A percentile compares a stretch with the other conserved stretches of the same genome.
phyloP scores from a whole-genome alignment of 768 basidiomycete species.

The Leccinum arenicola region DNA sequence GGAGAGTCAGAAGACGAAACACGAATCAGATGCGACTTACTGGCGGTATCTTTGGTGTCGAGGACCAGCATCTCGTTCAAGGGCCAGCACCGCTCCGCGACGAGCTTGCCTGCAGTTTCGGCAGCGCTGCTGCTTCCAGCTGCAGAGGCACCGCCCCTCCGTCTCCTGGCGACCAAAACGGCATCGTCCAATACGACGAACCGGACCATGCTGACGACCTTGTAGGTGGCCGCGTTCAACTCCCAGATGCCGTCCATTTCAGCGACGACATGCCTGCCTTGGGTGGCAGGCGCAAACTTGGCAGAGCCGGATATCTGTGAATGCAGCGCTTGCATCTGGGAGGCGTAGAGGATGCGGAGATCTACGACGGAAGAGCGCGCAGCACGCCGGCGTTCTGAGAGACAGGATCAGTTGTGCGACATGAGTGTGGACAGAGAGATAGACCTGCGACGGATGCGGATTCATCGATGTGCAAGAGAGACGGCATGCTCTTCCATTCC shows the following conservation, averaged over 20 bases:
- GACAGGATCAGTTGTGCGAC: conserved; percentile 3
- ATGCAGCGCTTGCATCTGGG: conserved; percentile 91
- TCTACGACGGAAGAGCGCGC: conserved; percentile 94
- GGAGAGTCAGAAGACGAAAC: conserved; percentile 4
- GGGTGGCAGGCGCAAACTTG: conserved; percentile 89
- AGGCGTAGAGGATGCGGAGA: conserved; percentile 89
- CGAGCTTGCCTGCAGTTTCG: conserved; percentile 66
- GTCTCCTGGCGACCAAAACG: conserved; percentile 79
- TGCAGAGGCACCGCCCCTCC: conserved; percentile 57
- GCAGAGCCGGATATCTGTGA: conserved; percentile 90
- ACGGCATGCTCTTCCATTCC: conserved; percentile 96
- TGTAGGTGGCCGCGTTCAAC: conserved; percentile 94
- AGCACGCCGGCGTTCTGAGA: conserved; percentile 51
- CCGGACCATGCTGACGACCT: conserved; percentile 79
- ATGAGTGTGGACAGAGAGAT: conserved; percentile 26
- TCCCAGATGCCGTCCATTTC: conserved; percentile 82
- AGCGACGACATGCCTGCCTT: conserved; percentile 86
- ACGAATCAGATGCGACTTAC: conserved; percentile 43
- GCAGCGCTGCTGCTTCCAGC: conserved; percentile 60
- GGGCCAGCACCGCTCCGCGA: conserved; percentile 92
- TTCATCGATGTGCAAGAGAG: conserved; percentile 86
- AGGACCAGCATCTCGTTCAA: conserved; percentile 92
- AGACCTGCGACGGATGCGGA: conserved; percentile 59
- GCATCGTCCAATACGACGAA: conserved; percentile 92
- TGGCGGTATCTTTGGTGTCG: conserved; percentile 93